phyloP scores from a whole-genome alignment of 169 alveolate species.

The Plasmodium gallinaceum region DNA sequence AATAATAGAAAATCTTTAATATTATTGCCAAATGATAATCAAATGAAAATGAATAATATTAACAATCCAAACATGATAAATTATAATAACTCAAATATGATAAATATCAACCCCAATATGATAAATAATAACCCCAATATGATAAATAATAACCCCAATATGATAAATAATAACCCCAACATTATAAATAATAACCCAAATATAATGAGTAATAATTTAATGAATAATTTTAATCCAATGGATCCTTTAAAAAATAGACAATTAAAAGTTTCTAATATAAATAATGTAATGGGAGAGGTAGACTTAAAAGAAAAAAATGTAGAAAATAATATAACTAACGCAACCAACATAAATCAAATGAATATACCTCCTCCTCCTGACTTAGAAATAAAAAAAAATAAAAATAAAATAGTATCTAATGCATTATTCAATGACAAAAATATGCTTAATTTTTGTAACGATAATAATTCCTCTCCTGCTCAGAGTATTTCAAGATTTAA shows the following conservation, averaged over 20 bases:
- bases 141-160: constrained; percentile 1
- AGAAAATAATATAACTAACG: constrained; percentile 18
- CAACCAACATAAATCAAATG: not conserved
- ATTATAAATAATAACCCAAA: constrained; percentile 14
- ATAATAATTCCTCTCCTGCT: constrained; percentile 5
- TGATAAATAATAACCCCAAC: constrained; percentile 9
- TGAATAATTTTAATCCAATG: constrained; percentile 3
- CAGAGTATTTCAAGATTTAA: constrained; percentile 5
- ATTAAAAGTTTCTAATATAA: not conserved
- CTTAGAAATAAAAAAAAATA: constrained; percentile 29
- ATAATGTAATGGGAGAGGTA: constrained; percentile 1
- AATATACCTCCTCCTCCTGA: constrained; percentile 61
- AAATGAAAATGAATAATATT: constrained; percentile 12
- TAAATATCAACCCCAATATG: not conserved
- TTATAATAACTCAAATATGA: not conserved
- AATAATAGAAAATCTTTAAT: constrained; percentile 11
- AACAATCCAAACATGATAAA: not conserved
- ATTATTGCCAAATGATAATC: constrained; percentile 36
- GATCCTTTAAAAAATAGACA: constrained; percentile 6
- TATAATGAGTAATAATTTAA: not conserved
- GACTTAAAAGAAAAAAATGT: constrained; percentile 28
- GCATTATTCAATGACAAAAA: constrained; percentile 1
- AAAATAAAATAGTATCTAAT: not conserved
- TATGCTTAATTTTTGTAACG: not conserved
- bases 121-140: constrained; percentile 2